Percentiles rank a stretch among this genome's conserved stretches.
Evolutionary conservation across 371 early-diverging fungal species (phyloP).

Genomic region (Actinomortierella wolfii): DNA sequence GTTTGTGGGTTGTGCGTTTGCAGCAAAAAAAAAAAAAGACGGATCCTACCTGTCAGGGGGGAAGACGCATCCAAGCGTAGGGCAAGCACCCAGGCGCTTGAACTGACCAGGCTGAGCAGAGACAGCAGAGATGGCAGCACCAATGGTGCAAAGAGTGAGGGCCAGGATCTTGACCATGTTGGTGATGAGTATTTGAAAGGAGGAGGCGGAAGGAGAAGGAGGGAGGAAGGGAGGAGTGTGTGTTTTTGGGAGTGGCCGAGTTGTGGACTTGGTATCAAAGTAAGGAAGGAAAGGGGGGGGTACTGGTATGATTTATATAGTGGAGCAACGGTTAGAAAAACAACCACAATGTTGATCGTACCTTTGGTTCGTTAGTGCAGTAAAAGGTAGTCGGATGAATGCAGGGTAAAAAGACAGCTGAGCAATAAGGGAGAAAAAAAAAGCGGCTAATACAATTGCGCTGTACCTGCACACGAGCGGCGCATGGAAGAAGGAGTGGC

Average conservation of each 20-base stretch:
- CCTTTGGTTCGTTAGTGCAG: too few relatives aligned
- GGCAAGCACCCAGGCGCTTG: constrained; percentile 62
- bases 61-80: constrained; percentile 57
- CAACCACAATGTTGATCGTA: too few relatives aligned
- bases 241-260: constrained; percentile 31
- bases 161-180: constrained; percentile 43
- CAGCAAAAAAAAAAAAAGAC: neutral
- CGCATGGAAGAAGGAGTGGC: too few relatives aligned
- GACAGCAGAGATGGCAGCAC: constrained; percentile 38
- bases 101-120: constrained; percentile 54
- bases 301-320: neutral
- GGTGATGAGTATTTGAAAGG: neutral
- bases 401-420: too few relatives aligned
- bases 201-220: constrained; percentile 2
- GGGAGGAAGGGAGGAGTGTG: constrained; percentile 7
- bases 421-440: too few relatives aligned
- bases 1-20: too few relatives aligned
- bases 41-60: constrained; percentile 57
- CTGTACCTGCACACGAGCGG: too few relatives aligned
- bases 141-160: constrained; percentile 30
- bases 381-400: too few relatives aligned
- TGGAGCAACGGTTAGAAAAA: too few relatives aligned
- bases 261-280: constrained; percentile 42
- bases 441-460: too few relatives aligned
- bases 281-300: constrained; percentile 8